These are phyloP conservation scores for Castanea crenata DNA, from an alignment of 306 rosid genomes.

Conservation along the genomic window DNA sequence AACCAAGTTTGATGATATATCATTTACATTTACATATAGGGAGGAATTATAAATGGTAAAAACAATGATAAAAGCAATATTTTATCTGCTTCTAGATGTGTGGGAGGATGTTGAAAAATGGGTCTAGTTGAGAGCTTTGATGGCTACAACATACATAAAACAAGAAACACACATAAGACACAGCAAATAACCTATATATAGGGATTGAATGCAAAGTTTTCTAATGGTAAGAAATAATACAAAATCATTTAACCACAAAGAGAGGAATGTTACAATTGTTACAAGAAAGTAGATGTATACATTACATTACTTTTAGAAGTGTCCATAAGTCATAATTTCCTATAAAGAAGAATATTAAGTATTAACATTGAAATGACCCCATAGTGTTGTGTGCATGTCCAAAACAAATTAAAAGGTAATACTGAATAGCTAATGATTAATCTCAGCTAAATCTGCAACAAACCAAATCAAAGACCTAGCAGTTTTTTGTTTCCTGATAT, in stretches of 20 bases:
- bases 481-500: no score
- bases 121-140: conserved; percentile 70
- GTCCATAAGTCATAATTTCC: neutral
- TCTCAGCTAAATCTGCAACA: neutral
- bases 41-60: no score
- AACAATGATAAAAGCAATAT: no score
- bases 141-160: conserved; percentile 42
- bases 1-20: no score
- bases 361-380: neutral
- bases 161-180: conserved; percentile 19
- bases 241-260: neutral
- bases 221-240: neutral
- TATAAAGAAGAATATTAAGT: neutral
- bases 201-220: neutral
- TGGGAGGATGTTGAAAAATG: neutral
- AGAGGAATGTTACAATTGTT: neutral
- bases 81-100: no score
- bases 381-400: neutral
- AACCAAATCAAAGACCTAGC: neutral
- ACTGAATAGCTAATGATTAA: neutral
- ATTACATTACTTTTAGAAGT: neutral
- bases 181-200: neutral
- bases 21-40: no score
- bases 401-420: neutral
- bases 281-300: neutral